These are phyloP conservation scores for Colletotrichum spaethianum DNA, from an alignment of 2,329 filamentous ascomycete species.

Conservation along the genomic window DNA sequence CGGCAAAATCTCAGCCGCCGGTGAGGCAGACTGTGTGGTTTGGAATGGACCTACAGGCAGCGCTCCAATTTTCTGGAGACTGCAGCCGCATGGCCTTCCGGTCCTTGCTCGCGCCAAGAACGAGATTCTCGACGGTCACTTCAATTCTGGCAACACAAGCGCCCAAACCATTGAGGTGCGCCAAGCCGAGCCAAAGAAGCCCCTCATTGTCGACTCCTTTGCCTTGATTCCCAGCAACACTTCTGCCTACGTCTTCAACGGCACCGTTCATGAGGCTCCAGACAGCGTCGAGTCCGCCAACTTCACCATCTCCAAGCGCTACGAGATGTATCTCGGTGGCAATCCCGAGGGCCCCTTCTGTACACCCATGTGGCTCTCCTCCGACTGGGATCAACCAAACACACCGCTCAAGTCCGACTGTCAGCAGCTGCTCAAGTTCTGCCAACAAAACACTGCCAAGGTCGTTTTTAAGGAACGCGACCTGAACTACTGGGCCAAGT, in stretches of 20 bases:
- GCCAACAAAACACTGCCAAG: conserved; percentile 21
- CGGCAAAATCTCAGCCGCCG: not conserved
- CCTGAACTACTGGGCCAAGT: conserved; percentile 18
- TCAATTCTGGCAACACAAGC: not conserved
- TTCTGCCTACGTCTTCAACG: conserved; percentile 27
- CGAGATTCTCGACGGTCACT: not conserved
- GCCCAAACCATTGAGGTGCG: not conserved
- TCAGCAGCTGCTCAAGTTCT: conserved; percentile 10
- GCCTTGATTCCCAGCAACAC: conserved; percentile 22
- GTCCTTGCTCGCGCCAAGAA: not conserved
- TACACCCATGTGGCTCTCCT: conserved; percentile 22
- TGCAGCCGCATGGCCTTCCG: conserved; percentile 8
- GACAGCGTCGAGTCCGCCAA: not conserved
- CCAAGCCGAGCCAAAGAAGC: not conserved
- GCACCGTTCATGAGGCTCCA: not conserved
- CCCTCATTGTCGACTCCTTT: conserved; percentile 23
- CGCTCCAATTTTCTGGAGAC: conserved; percentile 21
- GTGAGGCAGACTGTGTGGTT: conserved; percentile 29
- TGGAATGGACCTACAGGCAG: not conserved
- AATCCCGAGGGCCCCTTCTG: conserved; percentile 18
- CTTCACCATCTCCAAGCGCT: conserved; percentile 17
- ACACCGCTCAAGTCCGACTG: conserved; percentile 21
- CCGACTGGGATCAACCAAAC: conserved; percentile 17
- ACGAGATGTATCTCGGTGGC: conserved; percentile 7
- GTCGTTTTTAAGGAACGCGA: conserved; percentile 30